These are phyloP conservation scores for Curvularia spicifera DNA, from an alignment of 2,329 filamentous ascomycete species.

Conservation along the genomic window DNA sequence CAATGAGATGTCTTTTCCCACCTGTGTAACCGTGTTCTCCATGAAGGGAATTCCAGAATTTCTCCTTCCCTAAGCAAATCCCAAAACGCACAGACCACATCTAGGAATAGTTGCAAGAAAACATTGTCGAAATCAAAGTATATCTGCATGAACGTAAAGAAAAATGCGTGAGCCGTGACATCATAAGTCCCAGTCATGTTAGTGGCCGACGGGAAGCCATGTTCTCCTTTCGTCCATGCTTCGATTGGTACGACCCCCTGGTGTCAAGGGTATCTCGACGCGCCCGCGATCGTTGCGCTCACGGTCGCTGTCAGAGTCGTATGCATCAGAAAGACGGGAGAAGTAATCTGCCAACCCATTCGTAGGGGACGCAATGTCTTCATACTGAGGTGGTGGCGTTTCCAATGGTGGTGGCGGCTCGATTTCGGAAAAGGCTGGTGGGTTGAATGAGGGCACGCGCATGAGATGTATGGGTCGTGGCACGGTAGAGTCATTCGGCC, in stretches of 20 bases:
- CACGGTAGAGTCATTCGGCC: conserved; percentile 55
- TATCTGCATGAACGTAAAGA: conserved; percentile 22
- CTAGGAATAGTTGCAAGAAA: conserved; percentile 5
- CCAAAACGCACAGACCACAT: conserved; percentile 6
- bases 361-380: conserved; percentile 75
- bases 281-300: conserved; percentile 51
- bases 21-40: conserved; percentile 4
- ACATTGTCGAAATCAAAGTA: conserved; percentile 8
- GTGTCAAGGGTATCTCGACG: conserved; percentile 67
- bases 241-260: conserved; percentile 65
- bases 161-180: conserved; percentile 26
- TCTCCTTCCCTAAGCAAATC: neutral
- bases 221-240: conserved; percentile 69
- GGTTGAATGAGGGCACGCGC: conserved; percentile 83
- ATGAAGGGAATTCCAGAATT: neutral
- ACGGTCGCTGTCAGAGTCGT: conserved; percentile 65
- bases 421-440: conserved; percentile 84
- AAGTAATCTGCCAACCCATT: conserved; percentile 85
- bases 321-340: conserved; percentile 71
- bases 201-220: conserved; percentile 57
- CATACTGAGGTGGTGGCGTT: conserved; percentile 86
- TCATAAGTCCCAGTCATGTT: conserved; percentile 35
- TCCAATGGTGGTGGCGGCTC: conserved; percentile 74
- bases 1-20: neutral
- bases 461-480: conserved; percentile 83